A percentile compares a stretch with the other conserved stretches of the same genome.
Evolutionary conservation across 148 eudicot species (phyloP).

Genomic region (Fagopyrum esculentum): DNA sequence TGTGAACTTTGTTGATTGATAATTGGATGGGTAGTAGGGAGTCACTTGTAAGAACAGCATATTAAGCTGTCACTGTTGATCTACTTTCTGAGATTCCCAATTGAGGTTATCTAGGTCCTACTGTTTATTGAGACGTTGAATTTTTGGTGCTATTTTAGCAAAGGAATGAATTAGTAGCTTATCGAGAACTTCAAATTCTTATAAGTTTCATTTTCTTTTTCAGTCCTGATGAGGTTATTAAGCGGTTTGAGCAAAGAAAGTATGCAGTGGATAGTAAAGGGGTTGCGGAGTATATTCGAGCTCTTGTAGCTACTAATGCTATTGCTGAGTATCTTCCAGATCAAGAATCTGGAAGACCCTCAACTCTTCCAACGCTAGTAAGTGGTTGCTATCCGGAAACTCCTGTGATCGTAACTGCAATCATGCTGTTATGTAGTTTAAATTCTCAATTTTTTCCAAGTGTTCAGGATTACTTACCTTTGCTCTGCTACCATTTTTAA

Average conservation of each 20-base stretch:
- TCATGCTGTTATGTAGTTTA: not conserved
- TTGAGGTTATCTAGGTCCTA: not conserved
- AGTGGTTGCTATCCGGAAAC: not conserved
- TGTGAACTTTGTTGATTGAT: not conserved
- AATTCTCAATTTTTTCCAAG: not conserved
- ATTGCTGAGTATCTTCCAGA: constrained; percentile 88
- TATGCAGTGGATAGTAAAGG: constrained; percentile 82
- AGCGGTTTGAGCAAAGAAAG: constrained; percentile 68
- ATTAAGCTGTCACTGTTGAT: not conserved
- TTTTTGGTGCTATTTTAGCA: not conserved
- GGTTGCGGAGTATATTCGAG: constrained; percentile 80
- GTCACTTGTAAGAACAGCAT: not conserved
- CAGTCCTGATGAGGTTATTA: constrained; percentile 89
- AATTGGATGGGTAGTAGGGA: not conserved
- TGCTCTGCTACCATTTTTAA: not conserved
- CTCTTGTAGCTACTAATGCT: constrained; percentile 82
- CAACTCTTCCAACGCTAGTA: constrained; percentile 88
- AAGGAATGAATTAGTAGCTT: not conserved
- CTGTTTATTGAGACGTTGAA: not conserved
- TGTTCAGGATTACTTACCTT: constrained; percentile 2
- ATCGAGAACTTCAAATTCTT: constrained; percentile 5
- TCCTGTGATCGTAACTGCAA: constrained; percentile 1
- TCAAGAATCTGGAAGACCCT: constrained; percentile 82
- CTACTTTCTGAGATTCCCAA: not conserved
- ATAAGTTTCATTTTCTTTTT: constrained; percentile 15